Percentiles rank a stretch among this genome's conserved stretches.
These are phyloP conservation scores for Aureobasidium sp. DNA, from an alignment of 2,329 filamentous ascomycete genomes.

Conservation along the genomic window DNA sequence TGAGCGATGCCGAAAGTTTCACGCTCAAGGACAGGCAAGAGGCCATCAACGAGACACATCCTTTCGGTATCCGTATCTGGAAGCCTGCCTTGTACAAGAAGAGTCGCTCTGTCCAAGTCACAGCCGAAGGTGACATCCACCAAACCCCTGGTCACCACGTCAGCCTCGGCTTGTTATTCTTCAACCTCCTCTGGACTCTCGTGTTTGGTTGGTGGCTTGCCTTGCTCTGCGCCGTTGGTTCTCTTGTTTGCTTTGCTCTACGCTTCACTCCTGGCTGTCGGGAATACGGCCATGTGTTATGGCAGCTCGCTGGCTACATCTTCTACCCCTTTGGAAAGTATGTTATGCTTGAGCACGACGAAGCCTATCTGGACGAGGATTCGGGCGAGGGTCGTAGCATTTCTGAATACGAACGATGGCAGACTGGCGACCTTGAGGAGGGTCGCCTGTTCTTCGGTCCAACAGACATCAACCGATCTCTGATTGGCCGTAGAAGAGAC, in stretches of 20 bases:
- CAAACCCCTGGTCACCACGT: conserved; percentile 85
- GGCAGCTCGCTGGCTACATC: conserved; percentile 76
- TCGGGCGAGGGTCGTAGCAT: conserved; percentile 94
- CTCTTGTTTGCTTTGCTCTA: conserved; percentile 69
- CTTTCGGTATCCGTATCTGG: conserved; percentile 97
- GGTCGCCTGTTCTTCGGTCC: conserved; percentile 95
- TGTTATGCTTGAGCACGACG: conserved; percentile 86
- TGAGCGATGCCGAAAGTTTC: conserved; percentile 95
- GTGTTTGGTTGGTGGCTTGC: conserved; percentile 97
- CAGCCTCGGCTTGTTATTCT: conserved; percentile 73
- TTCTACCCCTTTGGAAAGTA: conserved; percentile 97
- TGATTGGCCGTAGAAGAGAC: conserved; percentile 77
- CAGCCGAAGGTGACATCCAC: conserved; percentile 93
- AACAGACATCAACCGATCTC: conserved; percentile 58
- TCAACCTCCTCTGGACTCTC: conserved; percentile 86
- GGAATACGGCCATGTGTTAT: conserved; percentile 79
- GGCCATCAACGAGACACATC: conserved; percentile 97
- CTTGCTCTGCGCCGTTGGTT: conserved; percentile 64
- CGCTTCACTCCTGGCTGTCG: conserved; percentile 70
- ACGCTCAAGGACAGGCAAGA: conserved; percentile 94
- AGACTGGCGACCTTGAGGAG: conserved; percentile 93
- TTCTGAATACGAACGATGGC: conserved; percentile 98
- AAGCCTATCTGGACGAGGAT: conserved; percentile 90
- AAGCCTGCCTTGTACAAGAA: conserved; percentile 99
- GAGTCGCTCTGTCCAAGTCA: conserved; percentile 89